A percentile compares a stretch with the other conserved stretches of the same genome.
These are phyloP conservation scores for Raddia guianensis DNA, from an alignment of 176 grass and related monocot species.

Conservation along the genomic window DNA sequence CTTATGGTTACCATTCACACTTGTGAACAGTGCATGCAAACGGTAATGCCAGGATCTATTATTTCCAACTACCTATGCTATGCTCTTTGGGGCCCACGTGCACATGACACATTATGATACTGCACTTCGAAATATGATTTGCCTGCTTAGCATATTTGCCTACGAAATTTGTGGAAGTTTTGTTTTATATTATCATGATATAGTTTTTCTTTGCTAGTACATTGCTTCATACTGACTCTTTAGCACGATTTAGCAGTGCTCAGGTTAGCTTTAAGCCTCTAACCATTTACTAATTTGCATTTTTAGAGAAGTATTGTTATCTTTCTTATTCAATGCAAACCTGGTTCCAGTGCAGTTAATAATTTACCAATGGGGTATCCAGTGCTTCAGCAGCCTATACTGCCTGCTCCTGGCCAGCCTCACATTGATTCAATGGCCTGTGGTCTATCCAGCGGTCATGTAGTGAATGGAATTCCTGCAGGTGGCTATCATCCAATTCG, in stretches of 20 bases:
- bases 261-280: background rate
- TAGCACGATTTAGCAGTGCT: constrained; percentile 12
- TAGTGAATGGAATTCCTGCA: constrained; percentile 91
- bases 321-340: constrained; percentile 57
- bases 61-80: too few species aligned
- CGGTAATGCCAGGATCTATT: too few species aligned
- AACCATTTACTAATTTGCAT: constrained; percentile 18
- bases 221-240: background rate
- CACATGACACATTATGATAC: background rate
- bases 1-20: too few species aligned
- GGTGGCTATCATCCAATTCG: constrained; percentile 81
- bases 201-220: constrained; percentile 7
- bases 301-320: constrained; percentile 16
- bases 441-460: constrained; percentile 76
- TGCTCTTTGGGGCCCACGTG: too few species aligned
- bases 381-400: constrained; percentile 83
- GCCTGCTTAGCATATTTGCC: constrained; percentile 7
- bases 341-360: constrained; percentile 80
- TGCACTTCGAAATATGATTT: constrained; percentile 9
- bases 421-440: constrained; percentile 72
- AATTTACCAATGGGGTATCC: constrained; percentile 97
- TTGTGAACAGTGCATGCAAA: too few species aligned
- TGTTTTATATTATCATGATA: constrained; percentile 24
- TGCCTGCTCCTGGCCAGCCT: constrained; percentile 68
- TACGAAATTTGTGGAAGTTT: background rate